Evolutionary conservation across 371 early-diverging fungal species (phyloP).

Genomic region (Mucor circinelloides): DNA sequence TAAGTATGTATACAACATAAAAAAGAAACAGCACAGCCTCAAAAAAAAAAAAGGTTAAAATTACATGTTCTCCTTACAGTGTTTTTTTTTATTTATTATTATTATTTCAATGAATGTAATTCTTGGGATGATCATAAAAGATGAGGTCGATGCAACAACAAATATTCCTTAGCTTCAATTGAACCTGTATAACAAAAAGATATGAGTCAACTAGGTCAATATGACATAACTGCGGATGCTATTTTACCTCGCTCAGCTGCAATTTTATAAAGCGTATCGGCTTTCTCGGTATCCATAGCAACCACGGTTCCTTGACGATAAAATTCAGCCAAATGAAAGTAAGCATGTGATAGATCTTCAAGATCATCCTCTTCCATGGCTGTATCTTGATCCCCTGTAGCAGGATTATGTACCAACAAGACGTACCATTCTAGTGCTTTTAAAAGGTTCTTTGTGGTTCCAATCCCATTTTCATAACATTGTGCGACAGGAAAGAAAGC

Average conservation of each 20-base stretch:
- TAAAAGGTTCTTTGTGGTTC: constrained; percentile 60
- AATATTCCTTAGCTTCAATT: neutral
- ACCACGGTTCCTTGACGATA: constrained; percentile 31
- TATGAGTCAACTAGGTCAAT: neutral
- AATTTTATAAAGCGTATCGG: constrained; percentile 22
- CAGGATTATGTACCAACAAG: constrained; percentile 44
- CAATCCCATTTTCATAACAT: constrained; percentile 88
- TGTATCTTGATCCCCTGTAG: constrained; percentile 27
- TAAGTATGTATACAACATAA: neutral
- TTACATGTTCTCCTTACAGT: neutral
- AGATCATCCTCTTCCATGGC: constrained; percentile 32
- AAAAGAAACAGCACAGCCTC: neutral
- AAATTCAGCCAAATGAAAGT: constrained; percentile 35
- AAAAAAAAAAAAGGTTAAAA: neutral
- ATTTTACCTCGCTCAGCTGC: constrained; percentile 26
- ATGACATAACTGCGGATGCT: neutral
- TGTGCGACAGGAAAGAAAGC: constrained; percentile 42
- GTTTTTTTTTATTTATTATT: neutral
- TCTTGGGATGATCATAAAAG: no score
- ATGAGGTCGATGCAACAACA: neutral
- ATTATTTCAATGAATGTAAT: neutral
- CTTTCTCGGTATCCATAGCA: constrained; percentile 18
- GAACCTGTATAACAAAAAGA: neutral
- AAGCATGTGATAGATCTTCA: constrained; percentile 26
- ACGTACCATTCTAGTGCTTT: constrained; percentile 83